Evolutionary conservation across 345 rosid genomes (phyloP).

Genomic region (Boechera stricta): DNA sequence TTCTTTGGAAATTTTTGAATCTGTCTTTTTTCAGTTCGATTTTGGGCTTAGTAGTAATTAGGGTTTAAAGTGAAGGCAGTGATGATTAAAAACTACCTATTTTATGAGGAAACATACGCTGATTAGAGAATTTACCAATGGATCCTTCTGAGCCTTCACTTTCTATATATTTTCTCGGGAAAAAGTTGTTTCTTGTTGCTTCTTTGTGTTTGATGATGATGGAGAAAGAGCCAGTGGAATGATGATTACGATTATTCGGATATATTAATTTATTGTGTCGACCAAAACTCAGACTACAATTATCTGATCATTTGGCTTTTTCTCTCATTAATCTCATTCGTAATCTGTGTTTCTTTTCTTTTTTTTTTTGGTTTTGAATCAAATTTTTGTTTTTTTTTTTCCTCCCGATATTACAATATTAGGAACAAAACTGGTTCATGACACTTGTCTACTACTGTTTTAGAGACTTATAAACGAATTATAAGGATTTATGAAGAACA

Average conservation of each 20-base stretch:
- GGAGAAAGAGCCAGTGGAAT: constrained; percentile 28
- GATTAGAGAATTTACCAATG: constrained; percentile 50
- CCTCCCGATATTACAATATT: too few species aligned
- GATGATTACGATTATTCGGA: constrained; percentile 48
- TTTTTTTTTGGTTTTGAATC: background rate
- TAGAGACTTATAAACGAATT: too few species aligned
- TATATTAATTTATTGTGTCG: constrained; percentile 51
- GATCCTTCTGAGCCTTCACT: constrained; percentile 51
- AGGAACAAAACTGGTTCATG: too few species aligned
- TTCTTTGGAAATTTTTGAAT: background rate
- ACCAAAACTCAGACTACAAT: constrained; percentile 81
- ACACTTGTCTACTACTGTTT: too few species aligned
- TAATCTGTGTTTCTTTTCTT: background rate
- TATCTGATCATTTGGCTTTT: constrained; percentile 68
- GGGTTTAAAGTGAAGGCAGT: constrained; percentile 35
- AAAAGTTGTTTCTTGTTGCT: too few species aligned
- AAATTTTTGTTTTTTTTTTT: background rate
- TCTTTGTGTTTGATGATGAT: background rate
- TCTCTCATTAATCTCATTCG: background rate
- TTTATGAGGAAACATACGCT: constrained; percentile 31
- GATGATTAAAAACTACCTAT: constrained; percentile 50
- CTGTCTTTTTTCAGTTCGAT: background rate
- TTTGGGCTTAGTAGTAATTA: background rate
- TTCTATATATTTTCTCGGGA: too few species aligned
- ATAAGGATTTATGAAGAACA: too few species aligned